Base-by-base conservation (phyloP, 129 eudicot species). In the Logfia minima region DNA sequence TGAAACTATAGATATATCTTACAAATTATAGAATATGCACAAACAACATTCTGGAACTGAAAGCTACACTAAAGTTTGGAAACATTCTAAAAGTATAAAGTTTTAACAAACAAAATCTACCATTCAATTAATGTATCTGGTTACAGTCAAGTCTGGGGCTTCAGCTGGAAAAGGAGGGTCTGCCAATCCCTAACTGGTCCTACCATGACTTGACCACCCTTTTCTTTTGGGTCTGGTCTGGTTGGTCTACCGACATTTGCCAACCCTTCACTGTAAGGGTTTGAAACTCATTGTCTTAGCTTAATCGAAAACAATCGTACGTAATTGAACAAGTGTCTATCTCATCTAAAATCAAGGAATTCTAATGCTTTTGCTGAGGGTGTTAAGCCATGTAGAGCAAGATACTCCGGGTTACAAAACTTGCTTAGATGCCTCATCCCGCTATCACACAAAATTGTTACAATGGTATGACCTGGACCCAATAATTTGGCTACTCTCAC, bases 391-490 rank as follows among this genome's bases (percentile, higher is more conserved):
- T 87, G 86, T 32, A 86, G 90, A 28, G 97, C 80, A 48, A 94
- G 87, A 74, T 94, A 94, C 75, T 86, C 81, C 18, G 81, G 82
- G 76, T 86, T 87, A 79, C 85, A 87, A 56, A 94, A 94, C 86
- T 90, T 87, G 77, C 97, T 94, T 61, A 91, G 85, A 83, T 91
- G 97, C 89, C 97, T 91, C 97, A 87, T 89, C 66, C 99, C 97
- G 13, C 87, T 89, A 58, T 94, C 96, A 19, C 99, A 94, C 65
- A 89, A 82, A 78, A 91, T 89, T 23, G 96, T 94, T 14, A 89
- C 93, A 13, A 91, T 88, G 0, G 88, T 89, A 80, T 94, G 97
- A 74, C 97, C 97, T 0, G 96, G 96, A 55, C 97, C 99, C 78
- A 94, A 56, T 72, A 75, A 75, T 68, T 88, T 80, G 66, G 99